These are phyloP conservation scores for Kwoniella botswanensis DNA, from an alignment of 768 basidiomycete genomes.

Conservation along the genomic window DNA sequence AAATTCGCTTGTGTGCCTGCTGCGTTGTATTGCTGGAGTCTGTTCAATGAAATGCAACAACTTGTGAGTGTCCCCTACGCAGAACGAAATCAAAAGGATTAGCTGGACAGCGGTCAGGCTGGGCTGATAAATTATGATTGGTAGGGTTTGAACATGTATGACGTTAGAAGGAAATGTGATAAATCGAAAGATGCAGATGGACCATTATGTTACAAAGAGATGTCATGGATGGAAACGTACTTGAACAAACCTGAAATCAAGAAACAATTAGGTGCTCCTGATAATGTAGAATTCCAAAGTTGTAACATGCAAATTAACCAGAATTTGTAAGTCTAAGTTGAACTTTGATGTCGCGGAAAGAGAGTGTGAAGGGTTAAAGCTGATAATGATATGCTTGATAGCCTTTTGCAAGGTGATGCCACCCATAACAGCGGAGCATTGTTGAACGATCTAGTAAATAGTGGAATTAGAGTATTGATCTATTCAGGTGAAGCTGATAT, in stretches of 20 bases:
- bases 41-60: conserved; percentile 51
- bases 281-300: conserved; percentile 52
- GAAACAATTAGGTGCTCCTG: conserved; percentile 65
- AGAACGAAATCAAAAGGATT: too few species aligned
- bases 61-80: conserved; percentile 33
- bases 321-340: too few species aligned
- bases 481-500: conserved; percentile 70
- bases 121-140: too few species aligned
- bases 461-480: conserved; percentile 80
- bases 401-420: conserved; percentile 75
- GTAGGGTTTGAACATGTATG: conserved; percentile 85
- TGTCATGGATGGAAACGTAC: conserved; percentile 86
- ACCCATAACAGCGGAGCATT: conserved; percentile 80
- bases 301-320: conserved; percentile 72
- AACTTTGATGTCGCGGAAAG: too few species aligned
- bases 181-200: conserved; percentile 66
- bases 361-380: too few species aligned
- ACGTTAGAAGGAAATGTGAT: conserved; percentile 69
- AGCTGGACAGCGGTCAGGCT: too few species aligned
- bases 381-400: conserved; percentile 5
- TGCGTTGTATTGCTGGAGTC: conserved; percentile 70
- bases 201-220: conserved; percentile 63
- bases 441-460: conserved; percentile 78
- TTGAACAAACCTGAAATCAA: conserved; percentile 80
- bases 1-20: conserved; percentile 68